Conservation (phyloP, 495 filamentous ascomycete genomes). For the Baudoinia panamericana region DNA sequence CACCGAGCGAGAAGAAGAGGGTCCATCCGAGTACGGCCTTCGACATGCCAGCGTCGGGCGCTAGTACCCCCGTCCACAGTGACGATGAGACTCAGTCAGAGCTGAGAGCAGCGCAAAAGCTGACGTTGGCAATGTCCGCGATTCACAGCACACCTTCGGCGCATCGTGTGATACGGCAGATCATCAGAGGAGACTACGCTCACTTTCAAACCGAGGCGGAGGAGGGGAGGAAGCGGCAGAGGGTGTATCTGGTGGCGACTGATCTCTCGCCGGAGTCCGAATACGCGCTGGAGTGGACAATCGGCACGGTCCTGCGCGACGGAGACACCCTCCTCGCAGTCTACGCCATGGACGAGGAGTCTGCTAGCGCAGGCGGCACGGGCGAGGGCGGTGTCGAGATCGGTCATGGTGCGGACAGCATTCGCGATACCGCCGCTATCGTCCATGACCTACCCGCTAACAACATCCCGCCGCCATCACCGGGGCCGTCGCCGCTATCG, state of each 20-base stretch:
- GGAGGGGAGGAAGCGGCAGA: conserved; percentile 54
- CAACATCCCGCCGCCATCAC: conserved; percentile 8
- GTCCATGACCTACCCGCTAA: conserved; percentile 21
- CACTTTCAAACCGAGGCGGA: conserved; percentile 62
- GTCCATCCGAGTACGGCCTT: conserved; percentile 76
- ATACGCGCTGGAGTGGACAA: conserved; percentile 92
- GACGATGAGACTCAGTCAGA: conserved; percentile 80
- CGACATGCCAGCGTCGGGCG: conserved; percentile 50
- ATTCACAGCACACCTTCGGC: conserved; percentile 61
- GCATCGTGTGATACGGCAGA: conserved; percentile 70
- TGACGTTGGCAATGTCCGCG: conserved; percentile 64
- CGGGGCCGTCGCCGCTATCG: conserved; percentile 18
- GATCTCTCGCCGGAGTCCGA: conserved; percentile 88
- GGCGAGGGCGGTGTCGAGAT: conserved; percentile 36
- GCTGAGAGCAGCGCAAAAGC: conserved; percentile 70
- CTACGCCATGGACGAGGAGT: conserved; percentile 79
- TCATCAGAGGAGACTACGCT: conserved; percentile 73
- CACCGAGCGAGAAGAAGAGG: conserved; percentile 43
- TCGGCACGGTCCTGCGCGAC: conserved; percentile 87
- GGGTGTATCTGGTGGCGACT: conserved; percentile 85
- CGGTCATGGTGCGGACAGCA: conserved; percentile 47
- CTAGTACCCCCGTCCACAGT: conserved; percentile 67
- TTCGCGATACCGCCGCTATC: conserved; percentile 53
- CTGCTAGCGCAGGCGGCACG: conserved; percentile 35
- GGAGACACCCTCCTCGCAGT: conserved; percentile 89